Base-by-base conservation (phyloP, 2,329 filamentous ascomycete genomes). In the Fusarium bactridioides region DNA sequence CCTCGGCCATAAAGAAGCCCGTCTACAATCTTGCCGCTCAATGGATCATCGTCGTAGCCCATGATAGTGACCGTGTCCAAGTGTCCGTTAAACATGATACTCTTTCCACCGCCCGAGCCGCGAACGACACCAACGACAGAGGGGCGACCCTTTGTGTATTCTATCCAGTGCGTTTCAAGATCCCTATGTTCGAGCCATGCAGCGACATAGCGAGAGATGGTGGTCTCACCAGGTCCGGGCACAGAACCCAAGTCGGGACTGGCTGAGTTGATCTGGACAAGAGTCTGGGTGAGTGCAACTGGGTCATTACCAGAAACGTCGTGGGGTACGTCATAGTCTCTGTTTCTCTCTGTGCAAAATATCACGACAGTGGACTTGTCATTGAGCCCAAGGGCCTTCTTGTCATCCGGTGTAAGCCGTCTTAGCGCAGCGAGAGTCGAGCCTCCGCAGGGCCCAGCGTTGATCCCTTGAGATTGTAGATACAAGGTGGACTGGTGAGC, bases 401-500 rank as follows among this genome's bases (percentile, higher is more conserved):
- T 81, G 16, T 82, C 77, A 5, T 80, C 76, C 2, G 75, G 56
- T 44, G 75, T 80, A 7, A 91, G 76, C 31, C 85, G 86, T 37
- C 83, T 83, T 33, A 94, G 75, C 2, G 89, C 91, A 38, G 86
- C 87, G n/a, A 89, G 65, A 0, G 84, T 79, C 1, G 90, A 88
- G 13, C 86, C 88, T 23, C 91, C 91, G 77, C 91, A 93, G 4
- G 91, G 91, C 0, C 91, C 91, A 33, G 85, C 84, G 40, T 81
- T 78, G 1, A 93, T 78, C 0, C 82, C 84, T 4, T 82, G 76
- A 0, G 75, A 74, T 18, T 84, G 78, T 4, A 94, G 81, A 58
- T 90, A 85, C 68, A 85, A 72, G 1, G 90, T 84, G 1, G 90
- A 89, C 1, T 82, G 64, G 72, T 94, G 91, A 1, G 88, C 85